Conservation (phyloP, 225 moss, liverwort and hornwort genomes). For the Antitrichia curtipendula region DNA sequence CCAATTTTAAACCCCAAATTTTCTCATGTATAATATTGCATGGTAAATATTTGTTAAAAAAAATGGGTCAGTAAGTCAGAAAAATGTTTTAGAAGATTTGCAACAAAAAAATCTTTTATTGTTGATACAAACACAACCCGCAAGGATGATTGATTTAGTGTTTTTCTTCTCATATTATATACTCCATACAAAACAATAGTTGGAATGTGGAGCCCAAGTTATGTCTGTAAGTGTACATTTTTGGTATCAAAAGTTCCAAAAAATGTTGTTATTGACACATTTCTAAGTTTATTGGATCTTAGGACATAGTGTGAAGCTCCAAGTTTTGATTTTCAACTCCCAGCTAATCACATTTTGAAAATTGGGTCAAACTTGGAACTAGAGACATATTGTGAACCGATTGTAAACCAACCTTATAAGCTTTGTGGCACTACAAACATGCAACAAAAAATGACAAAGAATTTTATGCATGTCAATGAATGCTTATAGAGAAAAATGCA, state of each 20-base stretch:
- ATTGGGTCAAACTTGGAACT: neutral
- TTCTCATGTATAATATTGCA: neutral
- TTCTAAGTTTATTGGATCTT: fast-evolving
- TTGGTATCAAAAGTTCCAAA: fast-evolving
- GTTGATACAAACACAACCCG: neutral
- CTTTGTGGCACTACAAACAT: neutral
- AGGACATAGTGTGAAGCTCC: neutral
- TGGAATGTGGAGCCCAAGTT: fast-evolving
- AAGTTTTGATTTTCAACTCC: neutral
- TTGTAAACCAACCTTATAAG: neutral
- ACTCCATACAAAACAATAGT: neutral
- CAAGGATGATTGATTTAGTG: neutral
- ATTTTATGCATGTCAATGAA: neutral
- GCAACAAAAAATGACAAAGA: neutral
- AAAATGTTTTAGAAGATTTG: neutral
- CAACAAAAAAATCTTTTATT: too few relatives aligned
- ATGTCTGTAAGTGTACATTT: too few relatives aligned
- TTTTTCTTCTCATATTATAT: neutral
- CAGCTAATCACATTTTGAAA: neutral
- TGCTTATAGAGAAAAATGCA: neutral
- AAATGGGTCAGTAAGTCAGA: neutral
- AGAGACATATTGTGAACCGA: fast-evolving
- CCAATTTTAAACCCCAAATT: neutral
- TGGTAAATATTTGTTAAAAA: neutral
- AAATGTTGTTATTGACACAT: fast-evolving